Percentiles rank a stretch among this genome's conserved stretches.
These are phyloP conservation scores for Phaeotremella skinneri DNA, from an alignment of 768 basidiomycete genomes.

Conservation along the genomic window DNA sequence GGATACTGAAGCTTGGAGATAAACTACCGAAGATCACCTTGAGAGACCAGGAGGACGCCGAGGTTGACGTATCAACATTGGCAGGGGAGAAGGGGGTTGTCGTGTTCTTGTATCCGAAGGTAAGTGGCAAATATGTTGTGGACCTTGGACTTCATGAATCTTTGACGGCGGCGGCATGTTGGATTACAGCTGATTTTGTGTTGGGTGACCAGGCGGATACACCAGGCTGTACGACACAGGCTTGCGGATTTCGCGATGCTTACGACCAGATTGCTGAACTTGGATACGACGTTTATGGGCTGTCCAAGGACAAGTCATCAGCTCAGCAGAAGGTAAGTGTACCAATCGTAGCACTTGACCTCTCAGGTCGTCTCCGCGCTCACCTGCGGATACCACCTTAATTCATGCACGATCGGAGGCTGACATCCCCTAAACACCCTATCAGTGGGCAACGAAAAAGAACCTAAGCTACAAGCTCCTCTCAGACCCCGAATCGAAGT, in stretches of 20 bases:
- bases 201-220: conserved; percentile 36
- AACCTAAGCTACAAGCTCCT: conserved; percentile 78
- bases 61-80: conserved; percentile 66
- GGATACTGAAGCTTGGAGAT: conserved; percentile 67
- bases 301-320: conserved; percentile 55
- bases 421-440: background rate
- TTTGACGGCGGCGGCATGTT: conserved; percentile 50
- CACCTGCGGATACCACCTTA: background rate
- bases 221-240: conserved; percentile 82
- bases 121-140: too few species aligned
- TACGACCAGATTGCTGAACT: conserved; percentile 70
- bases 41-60: conserved; percentile 80
- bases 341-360: background rate
- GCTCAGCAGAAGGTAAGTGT: conserved; percentile 77
- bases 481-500: conserved; percentile 77
- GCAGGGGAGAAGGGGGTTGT: conserved; percentile 69
- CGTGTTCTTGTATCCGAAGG: conserved; percentile 56
- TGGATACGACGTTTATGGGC: conserved; percentile 74
- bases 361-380: too few species aligned
- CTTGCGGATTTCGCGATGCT: conserved; percentile 83
- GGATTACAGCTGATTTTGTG: conserved; percentile 22
- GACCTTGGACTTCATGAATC: too few species aligned
- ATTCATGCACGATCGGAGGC: background rate
- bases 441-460: conserved; percentile 60
- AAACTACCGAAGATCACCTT: conserved; percentile 68